Conservation (phyloP, 2,329 filamentous ascomycete genomes). For the Paramyrothecium sp. region DNA sequence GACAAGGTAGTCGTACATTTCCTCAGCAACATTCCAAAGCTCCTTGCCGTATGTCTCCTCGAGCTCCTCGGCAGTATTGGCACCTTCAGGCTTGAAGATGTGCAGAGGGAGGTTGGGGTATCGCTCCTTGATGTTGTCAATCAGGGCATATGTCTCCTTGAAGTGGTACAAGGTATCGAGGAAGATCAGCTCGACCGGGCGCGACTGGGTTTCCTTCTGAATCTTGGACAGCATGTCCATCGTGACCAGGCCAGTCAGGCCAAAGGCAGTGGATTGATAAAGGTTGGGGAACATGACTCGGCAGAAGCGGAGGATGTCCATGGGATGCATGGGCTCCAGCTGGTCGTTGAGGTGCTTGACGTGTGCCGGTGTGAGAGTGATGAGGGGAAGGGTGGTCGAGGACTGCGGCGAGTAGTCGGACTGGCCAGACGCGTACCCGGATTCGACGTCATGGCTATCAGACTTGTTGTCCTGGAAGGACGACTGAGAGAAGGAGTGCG, state of each 20-base stretch:
- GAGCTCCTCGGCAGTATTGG: slow-evolving; percentile 73
- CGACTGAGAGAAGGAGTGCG: slow-evolving; percentile 37
- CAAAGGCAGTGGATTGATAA: slow-evolving; percentile 83
- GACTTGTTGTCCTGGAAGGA: slow-evolving; percentile 39
- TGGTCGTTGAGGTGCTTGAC: slow-evolving; percentile 88
- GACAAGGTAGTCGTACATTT: slow-evolving; percentile 94
- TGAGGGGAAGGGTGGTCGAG: slow-evolving; percentile 58
- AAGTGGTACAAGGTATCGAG: slow-evolving; percentile 85
- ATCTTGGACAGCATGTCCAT: slow-evolving; percentile 84
- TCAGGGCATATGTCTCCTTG: slow-evolving; percentile 69
- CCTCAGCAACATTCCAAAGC: slow-evolving; percentile 81
- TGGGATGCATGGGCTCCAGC: slow-evolving; percentile 80
- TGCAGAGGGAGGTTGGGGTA: slow-evolving; percentile 83
- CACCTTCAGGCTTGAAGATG: slow-evolving; percentile 82
- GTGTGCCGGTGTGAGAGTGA: slow-evolving; percentile 85
- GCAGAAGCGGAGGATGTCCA: slow-evolving; percentile 92
- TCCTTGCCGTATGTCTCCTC: slow-evolving; percentile 76
- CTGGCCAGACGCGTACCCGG: slow-evolving; percentile 73
- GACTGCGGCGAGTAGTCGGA: slow-evolving; percentile 36
- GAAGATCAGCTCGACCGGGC: slow-evolving; percentile 69
- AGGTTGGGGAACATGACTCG: slow-evolving; percentile 86
- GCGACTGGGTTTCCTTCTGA: slow-evolving; percentile 59
- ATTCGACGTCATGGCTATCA: slow-evolving; percentile 59
- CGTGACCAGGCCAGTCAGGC: slow-evolving; percentile 76
- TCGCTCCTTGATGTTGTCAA: slow-evolving; percentile 69